Evolutionary conservation across 805 yeast species (phyloP).

Genomic region (Yarrowia deformans): DNA sequence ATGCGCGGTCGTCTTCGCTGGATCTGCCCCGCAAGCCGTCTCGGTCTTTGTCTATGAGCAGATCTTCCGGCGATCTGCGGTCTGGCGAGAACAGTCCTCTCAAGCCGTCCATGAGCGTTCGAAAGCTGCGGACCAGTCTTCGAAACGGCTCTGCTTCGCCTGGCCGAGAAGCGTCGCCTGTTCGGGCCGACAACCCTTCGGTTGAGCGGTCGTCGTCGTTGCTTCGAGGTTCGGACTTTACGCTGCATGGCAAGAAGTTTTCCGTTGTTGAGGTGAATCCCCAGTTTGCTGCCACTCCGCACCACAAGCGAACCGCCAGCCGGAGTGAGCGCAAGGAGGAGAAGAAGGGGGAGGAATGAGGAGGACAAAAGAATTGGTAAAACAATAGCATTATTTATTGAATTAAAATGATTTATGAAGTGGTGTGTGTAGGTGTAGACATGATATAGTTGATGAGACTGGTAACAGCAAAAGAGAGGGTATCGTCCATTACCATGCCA

Average conservation of each 20-base stretch:
- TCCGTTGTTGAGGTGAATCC: slow-evolving; percentile 49
- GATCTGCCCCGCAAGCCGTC: slow-evolving; percentile 28
- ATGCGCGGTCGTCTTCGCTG: slow-evolving; percentile 25
- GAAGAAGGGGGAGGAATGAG: not conserved
- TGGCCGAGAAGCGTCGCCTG: slow-evolving; percentile 14
- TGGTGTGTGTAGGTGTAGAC: not conserved
- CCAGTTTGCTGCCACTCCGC: slow-evolving; percentile 44
- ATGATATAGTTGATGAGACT: too few relatives aligned
- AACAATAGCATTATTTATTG: slow-evolving; percentile 35
- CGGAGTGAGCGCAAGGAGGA: slow-evolving; percentile 14
- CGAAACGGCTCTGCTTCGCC: slow-evolving; percentile 26
- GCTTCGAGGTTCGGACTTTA: slow-evolving; percentile 47
- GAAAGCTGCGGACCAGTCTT: slow-evolving; percentile 22
- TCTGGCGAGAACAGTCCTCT: slow-evolving; percentile 13
- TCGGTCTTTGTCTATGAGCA: slow-evolving; percentile 14
- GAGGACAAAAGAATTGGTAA: not conserved
- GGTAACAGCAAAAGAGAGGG: too few relatives aligned
- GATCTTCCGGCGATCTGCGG: slow-evolving; percentile 19
- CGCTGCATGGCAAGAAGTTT: slow-evolving; percentile 48
- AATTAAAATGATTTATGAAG: slow-evolving; percentile 8
- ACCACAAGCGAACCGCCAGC: slow-evolving; percentile 21
- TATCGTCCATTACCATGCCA: too few relatives aligned
- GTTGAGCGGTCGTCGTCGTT: slow-evolving; percentile 44
- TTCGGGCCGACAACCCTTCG: slow-evolving; percentile 1
- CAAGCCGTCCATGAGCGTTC: slow-evolving; percentile 23